Base-by-base conservation (phyloP, 2,329 filamentous ascomycete species). In the Diplodia seriata region DNA sequence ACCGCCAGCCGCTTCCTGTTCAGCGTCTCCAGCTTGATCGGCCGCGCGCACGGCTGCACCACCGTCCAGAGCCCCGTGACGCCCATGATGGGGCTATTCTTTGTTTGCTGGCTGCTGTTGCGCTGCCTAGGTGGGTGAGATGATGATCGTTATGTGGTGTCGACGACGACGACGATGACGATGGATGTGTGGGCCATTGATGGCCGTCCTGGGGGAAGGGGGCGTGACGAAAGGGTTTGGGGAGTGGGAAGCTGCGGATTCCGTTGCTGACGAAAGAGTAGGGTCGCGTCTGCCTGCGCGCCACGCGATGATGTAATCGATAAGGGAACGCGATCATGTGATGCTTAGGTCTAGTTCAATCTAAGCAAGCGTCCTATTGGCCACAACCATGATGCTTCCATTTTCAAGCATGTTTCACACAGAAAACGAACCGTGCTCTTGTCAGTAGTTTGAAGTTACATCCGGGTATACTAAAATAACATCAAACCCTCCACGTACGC, bases 31-130 rank as follows among this genome's bases (percentile, higher is more conserved):
- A 99, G 90, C 79, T 97, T 97, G 70, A 96, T 97, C 23, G 95
- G 96, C 47, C 95, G 91, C 57, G 95, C 95, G 77, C 93, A 97
- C 55, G 95, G 95, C 81, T 97, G 92, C 71, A 98, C 85, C 64
- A 99, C 93, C 71, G 92, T 94, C 95, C 95, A 99, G 72, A 99
- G 92, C 72, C 94, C 94, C 76, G 94, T 97, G 71, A 99, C 95
- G 89, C 95, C 95, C 95, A 99, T 99, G 76, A 4, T 53, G 26
- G 26, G 6, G 31, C 31, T 33, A n/a, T 33, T 33, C 31, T 33
- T 33, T 9, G 31, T 26, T 26, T 26, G 26, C 26, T 26, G 26
- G 26, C 26, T 26, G 26, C 26, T 26, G 26, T 4, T 26, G 26
- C 18, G 40, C 1, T 47, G 5, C 6, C 6, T 47, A 18, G 26